Base-by-base conservation (phyloP, 1,284 basidiomycete genomes). In the Cutaneotrichosporon spelunceum region DNA sequence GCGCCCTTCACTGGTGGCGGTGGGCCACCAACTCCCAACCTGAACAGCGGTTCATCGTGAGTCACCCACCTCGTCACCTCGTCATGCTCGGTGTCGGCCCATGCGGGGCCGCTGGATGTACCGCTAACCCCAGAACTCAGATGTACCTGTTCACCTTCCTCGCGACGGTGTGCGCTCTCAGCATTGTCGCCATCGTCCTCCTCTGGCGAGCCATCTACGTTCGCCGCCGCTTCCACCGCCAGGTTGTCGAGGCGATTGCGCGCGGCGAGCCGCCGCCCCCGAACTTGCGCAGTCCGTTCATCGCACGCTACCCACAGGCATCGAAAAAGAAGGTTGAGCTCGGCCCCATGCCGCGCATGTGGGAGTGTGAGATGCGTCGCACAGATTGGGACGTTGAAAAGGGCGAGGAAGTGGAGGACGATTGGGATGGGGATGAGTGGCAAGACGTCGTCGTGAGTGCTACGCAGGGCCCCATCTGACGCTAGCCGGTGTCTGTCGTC, bases 81-180 rank as follows among this genome's bases (percentile, higher is more conserved):
- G 19, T 42, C 39, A 16, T 39, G 34, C 34, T 36, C 11, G 34
- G 34, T 10, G 34, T n/a, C n/a, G n/a, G n/a, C n/a, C 34, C 34
- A 11, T 36, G 34, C 34, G 34, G 34, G 34, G 34, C 34, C 34
- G 34, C 34, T 6, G 4, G 39, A 5, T 19, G 16, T 6, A 1
- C 16, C 4, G 19, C 58, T 57, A 27, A 60, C 56, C 21, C 14
- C 57, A 59, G 60, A 27, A 70, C 73, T 8, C 66, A 72, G 7
- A 65, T 80, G 26, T 80, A 80, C 62, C 70, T 80, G 19, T 78
- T 78, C 69, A 78, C 77, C 8, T 78, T 80, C 64, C 69, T 80
- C 27, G 78, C 76, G 29, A 75, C 74, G 30, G 68, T 78, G 55
- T 59, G 77, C 39, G 66, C 79, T 29, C 72, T 79, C 42, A 69